Evolutionary conservation across 2,329 filamentous ascomycete genomes (phyloP).

Genomic region (Pseudogymnoascus sp.): DNA sequence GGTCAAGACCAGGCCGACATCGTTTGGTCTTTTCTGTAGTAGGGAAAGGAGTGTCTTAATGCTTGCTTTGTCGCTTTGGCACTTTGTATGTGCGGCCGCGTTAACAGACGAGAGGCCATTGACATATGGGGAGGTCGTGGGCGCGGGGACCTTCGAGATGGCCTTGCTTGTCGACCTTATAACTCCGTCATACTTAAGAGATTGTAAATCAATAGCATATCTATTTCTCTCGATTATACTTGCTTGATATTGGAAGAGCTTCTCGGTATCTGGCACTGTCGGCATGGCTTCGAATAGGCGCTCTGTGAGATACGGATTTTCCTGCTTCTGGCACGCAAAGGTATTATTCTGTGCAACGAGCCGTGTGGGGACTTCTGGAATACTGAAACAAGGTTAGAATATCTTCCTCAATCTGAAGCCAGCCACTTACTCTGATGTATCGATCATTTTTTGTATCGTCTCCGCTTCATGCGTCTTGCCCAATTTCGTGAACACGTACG

Average conservation of each 20-base stretch:
- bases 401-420: background rate
- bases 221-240: constrained; percentile 56
- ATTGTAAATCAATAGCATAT: constrained; percentile 58
- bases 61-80: constrained; percentile 57
- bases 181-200: constrained; percentile 62
- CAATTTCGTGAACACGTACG: constrained; percentile 62
- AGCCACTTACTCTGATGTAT: constrained; percentile 51
- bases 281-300: constrained; percentile 52
- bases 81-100: constrained; percentile 67
- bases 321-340: constrained; percentile 38
- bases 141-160: constrained; percentile 40
- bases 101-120: constrained; percentile 58
- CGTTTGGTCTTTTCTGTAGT: constrained; percentile 67
- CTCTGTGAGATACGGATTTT: constrained; percentile 65
- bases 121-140: constrained; percentile 44
- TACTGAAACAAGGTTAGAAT: constrained; percentile 41
- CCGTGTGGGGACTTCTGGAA: constrained; percentile 60
- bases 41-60: constrained; percentile 64
- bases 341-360: constrained; percentile 62
- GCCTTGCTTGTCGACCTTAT: constrained; percentile 40
- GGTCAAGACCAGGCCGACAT: constrained; percentile 74
- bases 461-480: constrained; percentile 62
- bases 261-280: constrained; percentile 50
- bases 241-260: constrained; percentile 66
- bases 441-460: constrained; percentile 55